Percentiles rank a stretch among this genome's conserved stretches.
phyloP scores from a whole-genome alignment of 148 eudicot genomes.

The Beta vulgaris region DNA sequence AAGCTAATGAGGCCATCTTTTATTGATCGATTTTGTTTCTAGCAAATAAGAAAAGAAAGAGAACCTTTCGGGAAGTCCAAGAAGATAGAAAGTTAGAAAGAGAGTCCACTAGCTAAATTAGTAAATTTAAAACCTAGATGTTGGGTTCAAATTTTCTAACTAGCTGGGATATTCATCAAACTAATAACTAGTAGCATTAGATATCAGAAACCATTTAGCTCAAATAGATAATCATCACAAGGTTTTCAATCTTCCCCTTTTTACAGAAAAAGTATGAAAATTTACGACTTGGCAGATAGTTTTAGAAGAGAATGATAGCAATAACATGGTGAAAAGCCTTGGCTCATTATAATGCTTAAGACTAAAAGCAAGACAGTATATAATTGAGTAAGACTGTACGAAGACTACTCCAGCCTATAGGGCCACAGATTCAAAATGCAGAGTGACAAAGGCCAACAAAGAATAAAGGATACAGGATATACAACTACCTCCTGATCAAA shows the following conservation, averaged over 20 bases:
- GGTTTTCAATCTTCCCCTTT: no score
- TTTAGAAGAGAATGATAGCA: not conserved
- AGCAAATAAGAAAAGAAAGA: no score
- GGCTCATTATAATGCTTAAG: not conserved
- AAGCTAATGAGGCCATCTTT: not conserved
- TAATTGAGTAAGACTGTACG: not conserved
- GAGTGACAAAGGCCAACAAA: not conserved
- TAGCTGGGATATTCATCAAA: not conserved
- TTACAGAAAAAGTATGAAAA: no score
- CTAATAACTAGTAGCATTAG: not conserved
- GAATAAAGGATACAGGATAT: not conserved
- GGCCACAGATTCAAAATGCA: not conserved
- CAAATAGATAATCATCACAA: no score
- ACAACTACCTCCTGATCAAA: conserved; percentile 70
- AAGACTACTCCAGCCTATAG: not conserved
- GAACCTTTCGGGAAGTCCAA: no score
- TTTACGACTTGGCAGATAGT: not conserved
- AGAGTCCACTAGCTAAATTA: not conserved
- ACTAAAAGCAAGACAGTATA: not conserved
- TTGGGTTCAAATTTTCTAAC: not conserved
- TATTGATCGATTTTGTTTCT: not conserved
- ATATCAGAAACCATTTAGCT: no score
- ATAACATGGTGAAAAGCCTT: not conserved
- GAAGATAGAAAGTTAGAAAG: no score
- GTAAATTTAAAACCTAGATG: not conserved